A percentile compares a stretch with the other conserved stretches of the same genome.
Conservation (phyloP, 2,329 filamentous ascomycete genomes). For the Neurospora crassa region DNA sequence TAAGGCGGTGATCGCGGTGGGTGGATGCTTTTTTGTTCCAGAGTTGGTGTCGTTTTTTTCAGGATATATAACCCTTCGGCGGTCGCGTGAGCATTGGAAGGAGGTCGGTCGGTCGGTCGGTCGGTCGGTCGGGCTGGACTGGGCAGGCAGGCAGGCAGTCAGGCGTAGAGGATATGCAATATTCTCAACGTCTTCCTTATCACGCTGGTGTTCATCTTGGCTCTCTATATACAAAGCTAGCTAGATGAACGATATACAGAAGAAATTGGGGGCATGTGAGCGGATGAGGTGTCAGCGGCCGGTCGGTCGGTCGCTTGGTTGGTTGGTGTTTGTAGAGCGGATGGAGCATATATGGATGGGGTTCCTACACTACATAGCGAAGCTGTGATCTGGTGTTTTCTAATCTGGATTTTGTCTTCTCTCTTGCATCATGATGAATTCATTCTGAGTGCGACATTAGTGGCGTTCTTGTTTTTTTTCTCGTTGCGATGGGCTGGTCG, state of each 20-base stretch:
- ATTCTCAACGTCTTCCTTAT: neutral
- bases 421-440: neutral
- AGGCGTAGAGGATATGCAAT: neutral
- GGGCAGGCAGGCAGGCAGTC: neutral
- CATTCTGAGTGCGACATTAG: neutral
- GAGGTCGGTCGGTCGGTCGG: neutral
- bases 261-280: neutral
- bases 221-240: neutral
- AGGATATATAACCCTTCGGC: conserved; percentile 8
- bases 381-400: neutral
- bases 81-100: neutral
- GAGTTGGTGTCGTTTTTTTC: neutral
- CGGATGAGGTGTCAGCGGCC: neutral
- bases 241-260: neutral
- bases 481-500: neutral
- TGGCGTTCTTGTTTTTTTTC: neutral
- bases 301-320: neutral
- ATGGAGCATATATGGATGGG: neutral
- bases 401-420: neutral
- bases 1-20: neutral
- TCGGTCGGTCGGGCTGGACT: neutral
- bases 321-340: neutral
- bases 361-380: neutral
- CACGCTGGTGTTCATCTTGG: neutral
- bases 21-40: neutral